Percentiles rank a stretch among this genome's conserved stretches.
These are phyloP conservation scores for Lactifluus subvellereus DNA, from an alignment of 768 basidiomycete genomes.

Conservation along the genomic window DNA sequence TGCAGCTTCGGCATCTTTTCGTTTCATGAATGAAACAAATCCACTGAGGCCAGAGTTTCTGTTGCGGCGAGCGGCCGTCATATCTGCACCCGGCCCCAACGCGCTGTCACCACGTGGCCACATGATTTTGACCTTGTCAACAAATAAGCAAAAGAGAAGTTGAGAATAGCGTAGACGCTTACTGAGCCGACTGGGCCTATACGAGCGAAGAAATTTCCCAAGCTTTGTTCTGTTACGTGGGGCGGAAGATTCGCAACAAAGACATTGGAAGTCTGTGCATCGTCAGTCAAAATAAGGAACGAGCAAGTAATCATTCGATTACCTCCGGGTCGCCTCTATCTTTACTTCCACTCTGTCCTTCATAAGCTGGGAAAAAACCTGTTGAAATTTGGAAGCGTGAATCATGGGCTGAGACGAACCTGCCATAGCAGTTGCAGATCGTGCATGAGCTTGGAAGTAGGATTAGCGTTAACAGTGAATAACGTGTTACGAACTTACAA, in stretches of 20 bases:
- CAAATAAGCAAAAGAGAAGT: constrained; percentile 7
- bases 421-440: constrained; percentile 88
- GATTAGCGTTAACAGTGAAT: neutral
- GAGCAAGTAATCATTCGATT: neutral
- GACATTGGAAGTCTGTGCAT: constrained; percentile 81
- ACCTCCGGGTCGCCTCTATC: constrained; percentile 87
- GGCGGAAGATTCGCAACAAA: constrained; percentile 92
- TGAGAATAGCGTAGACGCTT: constrained; percentile 27
- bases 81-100: constrained; percentile 64
- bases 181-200: constrained; percentile 92
- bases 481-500: constrained; percentile 36
- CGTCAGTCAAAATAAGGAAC: constrained; percentile 4
- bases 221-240: constrained; percentile 75
- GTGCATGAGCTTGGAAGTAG: constrained; percentile 43
- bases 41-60: constrained; percentile 83
- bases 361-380: constrained; percentile 53
- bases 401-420: constrained; percentile 40
- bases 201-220: constrained; percentile 90
- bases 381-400: neutral
- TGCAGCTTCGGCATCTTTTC: constrained; percentile 85
- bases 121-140: constrained; percentile 84
- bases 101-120: constrained; percentile 87
- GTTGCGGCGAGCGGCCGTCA: constrained; percentile 62
- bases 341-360: constrained; percentile 84
- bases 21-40: constrained; percentile 95